These are phyloP conservation scores for Apocynum venetum DNA, from an alignment of 257 asterid species.

Conservation along the genomic window DNA sequence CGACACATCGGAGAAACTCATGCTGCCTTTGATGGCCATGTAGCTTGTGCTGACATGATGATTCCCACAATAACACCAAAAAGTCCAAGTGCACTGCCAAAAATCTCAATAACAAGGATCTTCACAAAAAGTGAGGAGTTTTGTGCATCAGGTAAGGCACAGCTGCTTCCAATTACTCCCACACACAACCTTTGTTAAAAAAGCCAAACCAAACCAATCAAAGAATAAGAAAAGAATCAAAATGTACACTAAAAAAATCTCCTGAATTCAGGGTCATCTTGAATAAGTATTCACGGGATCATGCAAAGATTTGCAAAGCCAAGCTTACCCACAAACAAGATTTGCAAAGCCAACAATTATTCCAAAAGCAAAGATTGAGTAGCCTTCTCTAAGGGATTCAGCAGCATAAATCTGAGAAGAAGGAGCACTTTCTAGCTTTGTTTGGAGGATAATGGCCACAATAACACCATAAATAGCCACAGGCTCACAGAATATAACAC, in stretches of 20 bases:
- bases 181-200: slow-evolving; percentile 69
- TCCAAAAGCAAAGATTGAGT: slow-evolving; percentile 96
- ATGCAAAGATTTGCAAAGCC: neutral
- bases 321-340: slow-evolving; percentile 94
- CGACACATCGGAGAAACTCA: slow-evolving; percentile 17
- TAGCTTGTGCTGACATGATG: slow-evolving; percentile 99
- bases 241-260: neutral
- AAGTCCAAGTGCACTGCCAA: slow-evolving; percentile 95
- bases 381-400: slow-evolving; percentile 96
- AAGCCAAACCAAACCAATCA: neutral
- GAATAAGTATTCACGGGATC: neutral
- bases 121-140: slow-evolving; percentile 96
- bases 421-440: slow-evolving; percentile 93
- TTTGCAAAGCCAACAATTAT: slow-evolving; percentile 96
- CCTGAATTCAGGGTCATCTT: neutral
- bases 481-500: slow-evolving; percentile 97
- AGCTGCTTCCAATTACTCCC: slow-evolving; percentile 98
- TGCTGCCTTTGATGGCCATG: slow-evolving; percentile 70
- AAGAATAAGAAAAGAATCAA: slow-evolving; percentile 8
- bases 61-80: slow-evolving; percentile 98
- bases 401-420: slow-evolving; percentile 60
- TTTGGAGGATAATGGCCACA: slow-evolving; percentile 98
- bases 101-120: slow-evolving; percentile 96
- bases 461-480: slow-evolving; percentile 98
- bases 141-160: slow-evolving; percentile 95